Evolutionary conservation across 2,329 filamentous ascomycete genomes (phyloP), one percentile per base, ranked within the genome.

Genomic region (Aspergillus bombycis): DNA sequence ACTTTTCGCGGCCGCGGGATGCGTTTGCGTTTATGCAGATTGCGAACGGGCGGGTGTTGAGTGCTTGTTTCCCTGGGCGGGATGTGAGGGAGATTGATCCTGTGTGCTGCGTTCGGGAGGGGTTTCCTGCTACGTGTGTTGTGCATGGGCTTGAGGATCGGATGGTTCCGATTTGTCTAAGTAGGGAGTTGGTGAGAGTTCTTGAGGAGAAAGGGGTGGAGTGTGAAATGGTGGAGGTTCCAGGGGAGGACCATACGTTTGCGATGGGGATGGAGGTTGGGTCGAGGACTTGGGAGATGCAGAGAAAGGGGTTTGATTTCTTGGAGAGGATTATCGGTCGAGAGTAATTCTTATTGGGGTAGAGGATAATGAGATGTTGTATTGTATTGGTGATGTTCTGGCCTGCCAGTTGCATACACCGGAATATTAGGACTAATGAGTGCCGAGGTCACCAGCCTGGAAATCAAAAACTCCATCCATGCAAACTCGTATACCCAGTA

Each of bases 221-320:
- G 34, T 77, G 77, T 65, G 77, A 71, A 5, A 70, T 81, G 69
- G 68, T 70, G 11, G 77, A 79, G 62, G 74, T 81, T 9, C 76
- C 76, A 0, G 78, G 70, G 5, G 80, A 82, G 62, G 78, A 74
- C n/a, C 80, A 82, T 65, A 81, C 79, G 2, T 82, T 82, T 71
- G 78, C 77, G 0, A 76, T 74, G 3, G 77, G 71, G 62, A 82
- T 82, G 79, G 63, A 74, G 62, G 77, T 79, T 60, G 79, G 78
- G 1, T 75, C 74, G 65, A 62, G 58, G 66, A 71, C 70, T 57
- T 73, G 72, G 71, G 65, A 75, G 48, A 62, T 79, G 41, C 79
- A 81, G 68, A 69, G 75, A 30, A 55, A 72, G 63, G 79, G 79
- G 6, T 82, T 82, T 66, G 78, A 81, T 55, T 81, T 81, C 61